Evolutionary conservation across 192 early-diverging fungal genomes (phyloP).

Genomic region (Coemansia sp.): DNA sequence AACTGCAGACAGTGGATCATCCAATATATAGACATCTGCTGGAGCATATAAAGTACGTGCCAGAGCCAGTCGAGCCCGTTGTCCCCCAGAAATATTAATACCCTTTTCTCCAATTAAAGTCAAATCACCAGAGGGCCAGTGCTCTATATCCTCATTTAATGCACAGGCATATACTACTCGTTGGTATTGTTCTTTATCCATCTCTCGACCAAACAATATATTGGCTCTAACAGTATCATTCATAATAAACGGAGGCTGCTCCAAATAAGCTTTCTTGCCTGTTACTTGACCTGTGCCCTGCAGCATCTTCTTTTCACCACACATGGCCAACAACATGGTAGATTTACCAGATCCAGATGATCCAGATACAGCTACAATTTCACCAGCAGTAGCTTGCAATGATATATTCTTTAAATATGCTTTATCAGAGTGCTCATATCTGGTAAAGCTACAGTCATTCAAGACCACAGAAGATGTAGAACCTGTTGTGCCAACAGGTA

Average conservation of each 20-base stretch:
- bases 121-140: constrained; percentile 29
- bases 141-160: constrained; percentile 13
- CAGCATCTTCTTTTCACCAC: constrained; percentile 73
- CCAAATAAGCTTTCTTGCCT: constrained; percentile 51
- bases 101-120: constrained; percentile 61
- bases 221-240: constrained; percentile 45
- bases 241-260: constrained; percentile 44
- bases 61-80: constrained; percentile 61
- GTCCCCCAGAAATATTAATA: constrained; percentile 61
- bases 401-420: constrained; percentile 7
- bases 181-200: constrained; percentile 16
- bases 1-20: constrained; percentile 30
- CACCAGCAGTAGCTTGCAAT: constrained; percentile 11
- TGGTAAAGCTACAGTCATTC: constrained; percentile 1
- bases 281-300: constrained; percentile 65
- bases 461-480: not conserved
- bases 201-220: constrained; percentile 27
- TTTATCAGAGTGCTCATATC: constrained; percentile 7
- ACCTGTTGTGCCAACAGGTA: constrained; percentile 13
- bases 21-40: constrained; percentile 52
- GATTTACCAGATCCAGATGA: constrained; percentile 61
- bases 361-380: constrained; percentile 52
- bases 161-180: constrained; percentile 28
- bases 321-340: constrained; percentile 53
- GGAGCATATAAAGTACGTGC: constrained; percentile 63